Evolutionary conservation across 306 rosid genomes (phyloP).

Genomic region (Ormosia semicastrata): DNA sequence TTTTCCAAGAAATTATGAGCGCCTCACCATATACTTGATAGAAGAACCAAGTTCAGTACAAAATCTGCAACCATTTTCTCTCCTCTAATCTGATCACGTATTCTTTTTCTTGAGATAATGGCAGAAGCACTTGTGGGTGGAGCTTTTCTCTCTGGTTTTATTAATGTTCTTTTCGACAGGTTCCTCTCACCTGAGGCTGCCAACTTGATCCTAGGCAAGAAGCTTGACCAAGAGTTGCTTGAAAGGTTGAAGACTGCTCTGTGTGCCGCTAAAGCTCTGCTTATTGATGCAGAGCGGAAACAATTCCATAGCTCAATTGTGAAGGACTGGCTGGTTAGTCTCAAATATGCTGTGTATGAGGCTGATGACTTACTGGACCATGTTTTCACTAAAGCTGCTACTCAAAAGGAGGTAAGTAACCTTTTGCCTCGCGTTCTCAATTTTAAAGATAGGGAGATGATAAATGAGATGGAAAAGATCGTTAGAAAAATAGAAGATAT

Average conservation of each 20-base stretch:
- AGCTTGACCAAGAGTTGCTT: not conserved
- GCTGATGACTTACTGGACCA: conserved; percentile 27
- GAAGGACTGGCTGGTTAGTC: conserved; percentile 26
- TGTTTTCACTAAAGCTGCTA: not conserved
- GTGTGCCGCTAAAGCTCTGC: not conserved
- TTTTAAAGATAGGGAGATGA: not conserved
- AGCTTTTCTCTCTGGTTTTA: not conserved
- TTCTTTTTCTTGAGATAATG: not conserved
- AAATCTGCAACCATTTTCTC: no score
- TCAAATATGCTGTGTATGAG: not conserved
- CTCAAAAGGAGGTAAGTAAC: not conserved
- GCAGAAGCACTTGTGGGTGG: conserved; percentile 4
- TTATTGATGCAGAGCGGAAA: conserved; percentile 32
- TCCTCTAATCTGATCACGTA: no score
- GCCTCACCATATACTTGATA: no score
- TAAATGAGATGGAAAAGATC: not conserved
- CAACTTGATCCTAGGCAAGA: not conserved
- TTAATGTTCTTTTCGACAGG: conserved; percentile 15
- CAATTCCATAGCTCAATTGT: not conserved
- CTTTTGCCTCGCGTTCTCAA: not conserved
- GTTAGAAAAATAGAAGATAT: not conserved
- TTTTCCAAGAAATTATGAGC: no score
- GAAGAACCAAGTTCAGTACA: no score
- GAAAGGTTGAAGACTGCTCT: not conserved
- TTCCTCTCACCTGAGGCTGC: not conserved